phyloP scores from a whole-genome alignment of 176 grass and related monocot species.

The Dendrocalamus sinicus region DNA sequence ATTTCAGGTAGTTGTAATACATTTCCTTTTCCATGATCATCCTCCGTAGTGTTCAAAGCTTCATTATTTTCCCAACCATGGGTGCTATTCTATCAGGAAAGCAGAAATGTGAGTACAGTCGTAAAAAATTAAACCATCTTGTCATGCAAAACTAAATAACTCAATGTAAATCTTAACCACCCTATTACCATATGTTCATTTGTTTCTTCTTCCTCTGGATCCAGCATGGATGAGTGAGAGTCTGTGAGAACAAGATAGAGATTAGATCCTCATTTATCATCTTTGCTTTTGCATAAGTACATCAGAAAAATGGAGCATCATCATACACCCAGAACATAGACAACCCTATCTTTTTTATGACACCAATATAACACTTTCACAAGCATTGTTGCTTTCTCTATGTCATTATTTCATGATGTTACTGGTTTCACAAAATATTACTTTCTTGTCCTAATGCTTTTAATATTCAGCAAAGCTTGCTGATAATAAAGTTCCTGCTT shows the following conservation, averaged over 20 bases:
- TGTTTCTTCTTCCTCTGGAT: conserved; percentile 59
- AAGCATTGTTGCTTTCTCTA: neutral
- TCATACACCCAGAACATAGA: conserved; percentile 9
- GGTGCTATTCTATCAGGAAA: conserved; percentile 72
- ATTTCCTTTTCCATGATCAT: conserved; percentile 65
- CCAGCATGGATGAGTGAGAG: conserved; percentile 46
- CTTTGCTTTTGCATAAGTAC: conserved; percentile 28
- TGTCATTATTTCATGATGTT: neutral
- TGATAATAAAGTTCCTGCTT: conserved; percentile 14
- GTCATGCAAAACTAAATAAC: conserved; percentile 7
- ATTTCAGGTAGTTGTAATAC: conserved; percentile 53
- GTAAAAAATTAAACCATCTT: conserved; percentile 3
- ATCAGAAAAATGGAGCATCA: conserved; percentile 6
- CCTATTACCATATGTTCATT: conserved; percentile 63
- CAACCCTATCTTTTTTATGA: neutral
- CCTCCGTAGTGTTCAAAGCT: conserved; percentile 45
- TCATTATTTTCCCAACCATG: conserved; percentile 50
- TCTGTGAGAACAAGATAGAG: conserved; percentile 46
- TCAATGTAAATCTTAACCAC: conserved; percentile 25
- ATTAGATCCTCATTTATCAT: conserved; percentile 27
- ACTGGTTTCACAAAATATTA: conserved; percentile 15
- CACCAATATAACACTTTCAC: neutral
- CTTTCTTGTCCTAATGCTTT: conserved; percentile 20
- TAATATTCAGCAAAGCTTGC: conserved; percentile 28
- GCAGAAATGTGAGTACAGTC: conserved; percentile 32